Evolutionary conservation across 208 protist species (phyloP).

Genomic region (Leishmania amazonensis): DNA sequence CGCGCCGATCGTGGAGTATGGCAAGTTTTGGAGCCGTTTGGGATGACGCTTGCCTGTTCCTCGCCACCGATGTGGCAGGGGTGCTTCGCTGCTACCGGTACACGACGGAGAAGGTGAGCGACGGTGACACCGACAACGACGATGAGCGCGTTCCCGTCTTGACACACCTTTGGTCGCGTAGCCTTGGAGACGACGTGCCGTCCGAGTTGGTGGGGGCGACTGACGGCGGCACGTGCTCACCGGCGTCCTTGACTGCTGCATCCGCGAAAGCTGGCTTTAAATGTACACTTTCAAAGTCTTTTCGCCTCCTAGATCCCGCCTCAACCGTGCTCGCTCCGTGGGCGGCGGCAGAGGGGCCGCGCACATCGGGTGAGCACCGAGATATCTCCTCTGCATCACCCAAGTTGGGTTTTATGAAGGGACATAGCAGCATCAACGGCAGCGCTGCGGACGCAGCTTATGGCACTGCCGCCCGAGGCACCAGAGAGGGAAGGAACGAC

Average conservation of each 20-base stretch:
- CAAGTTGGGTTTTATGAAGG: background rate
- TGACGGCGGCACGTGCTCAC: background rate
- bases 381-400: background rate
- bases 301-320: slow-evolving; percentile 1
- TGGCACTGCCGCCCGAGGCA: background rate
- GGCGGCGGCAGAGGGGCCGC: background rate
- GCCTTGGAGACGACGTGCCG: background rate
- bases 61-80: slow-evolving; percentile 21
- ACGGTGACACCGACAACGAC: background rate
- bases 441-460: no score
- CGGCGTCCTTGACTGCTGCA: background rate
- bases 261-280: slow-evolving; percentile 10
- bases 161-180: slow-evolving; percentile 15
- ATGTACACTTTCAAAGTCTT: slow-evolving; percentile 20
- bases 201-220: background rate
- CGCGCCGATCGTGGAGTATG: background rate
- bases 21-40: background rate
- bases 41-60: slow-evolving; percentile 2
- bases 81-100: slow-evolving; percentile 28
- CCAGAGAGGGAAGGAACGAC: background rate
- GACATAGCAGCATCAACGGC: background rate
- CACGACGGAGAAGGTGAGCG: slow-evolving; percentile 1
- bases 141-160: background rate
- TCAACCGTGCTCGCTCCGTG: background rate
- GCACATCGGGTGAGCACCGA: background rate